Evolutionary conservation across 441 rosid genomes (phyloP), one percentile per base, ranked within the genome.

Genomic region (Erodium texanum): DNA sequence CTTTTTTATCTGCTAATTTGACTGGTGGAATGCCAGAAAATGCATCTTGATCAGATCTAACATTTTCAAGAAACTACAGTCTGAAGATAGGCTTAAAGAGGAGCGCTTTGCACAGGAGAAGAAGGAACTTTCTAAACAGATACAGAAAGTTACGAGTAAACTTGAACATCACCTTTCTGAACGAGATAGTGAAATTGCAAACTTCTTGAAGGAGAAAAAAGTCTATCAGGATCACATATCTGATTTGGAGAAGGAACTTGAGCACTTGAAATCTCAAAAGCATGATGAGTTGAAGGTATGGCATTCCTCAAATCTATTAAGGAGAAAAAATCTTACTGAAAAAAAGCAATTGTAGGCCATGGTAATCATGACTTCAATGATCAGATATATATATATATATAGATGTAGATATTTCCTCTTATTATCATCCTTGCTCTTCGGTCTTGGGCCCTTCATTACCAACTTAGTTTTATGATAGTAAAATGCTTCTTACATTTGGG

Each of bases 121-220:
- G 65, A 62, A 62, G 16, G 65, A 62, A 24, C 32, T 24, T 62
- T 62, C 41, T 27, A 27, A 62, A 62, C 65, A 24, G 65, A 62
- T 27, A 24, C 18, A 62, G 8, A 27, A 15, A 24, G 34, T 62
- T 27, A 62, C 4, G 23, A 27, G 65, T 62, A 38, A 62, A 24
- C 65, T 62, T 62, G 65, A 62, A 62, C 38, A 15, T 24, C 38
- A 12, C 20, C n/a, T 24, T 62, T 62, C 36, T 27, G 36, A 62
- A 62, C 65, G 38, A 62, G 65, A 27, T 24, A 20, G 14, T 62
- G 38, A 62, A 62, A 62, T 62, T 62, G 65, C 65, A 62, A 62
- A 62, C 38, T 27, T 62, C 65, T 24, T 38, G 32, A 62, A 22
- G 1, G 65, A 62, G 65, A 62, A 62, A 62, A 62, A 62, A 24